Evolutionary conservation across 208 protist species (phyloP).

Genomic region (Leishmania aethiopica): DNA sequence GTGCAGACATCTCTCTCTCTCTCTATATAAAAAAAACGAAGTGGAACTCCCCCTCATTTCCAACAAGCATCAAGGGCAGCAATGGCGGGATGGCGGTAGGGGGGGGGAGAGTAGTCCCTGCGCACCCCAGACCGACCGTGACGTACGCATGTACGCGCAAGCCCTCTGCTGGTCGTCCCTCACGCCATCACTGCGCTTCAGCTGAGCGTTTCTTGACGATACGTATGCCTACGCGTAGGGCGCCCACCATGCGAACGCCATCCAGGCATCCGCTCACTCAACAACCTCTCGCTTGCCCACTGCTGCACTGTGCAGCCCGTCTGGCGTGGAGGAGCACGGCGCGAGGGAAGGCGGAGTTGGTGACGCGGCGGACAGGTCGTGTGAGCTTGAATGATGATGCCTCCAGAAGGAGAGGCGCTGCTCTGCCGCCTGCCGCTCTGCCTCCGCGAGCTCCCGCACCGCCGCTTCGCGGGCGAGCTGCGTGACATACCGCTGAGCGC

Average conservation of each 20-base stretch:
- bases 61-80: too few species aligned
- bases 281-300: not conserved
- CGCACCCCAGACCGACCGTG: not conserved
- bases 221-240: not conserved
- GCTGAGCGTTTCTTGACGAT: not conserved
- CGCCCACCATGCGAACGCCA: not conserved
- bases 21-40: too few species aligned
- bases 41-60: too few species aligned
- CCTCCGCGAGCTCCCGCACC: slow-evolving; percentile 47
- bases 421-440: slow-evolving; percentile 40
- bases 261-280: not conserved
- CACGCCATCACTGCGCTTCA: not conserved
- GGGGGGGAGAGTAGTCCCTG: not conserved
- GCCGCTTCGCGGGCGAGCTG: slow-evolving; percentile 53
- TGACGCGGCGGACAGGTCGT: not conserved
- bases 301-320: not conserved
- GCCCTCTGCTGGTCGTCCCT: not conserved
- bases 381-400: slow-evolving; percentile 3
- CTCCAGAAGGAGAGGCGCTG: slow-evolving; percentile 29
- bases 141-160: not conserved
- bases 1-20: too few species aligned
- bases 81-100: not conserved
- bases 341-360: not conserved
- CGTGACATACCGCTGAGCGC: slow-evolving; percentile 18
- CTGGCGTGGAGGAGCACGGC: slow-evolving; percentile 4